Evolutionary conservation across 805 yeast species (phyloP), one percentile per base, ranked within the genome.

Genomic region (Zygosaccharomyces siamensis): DNA sequence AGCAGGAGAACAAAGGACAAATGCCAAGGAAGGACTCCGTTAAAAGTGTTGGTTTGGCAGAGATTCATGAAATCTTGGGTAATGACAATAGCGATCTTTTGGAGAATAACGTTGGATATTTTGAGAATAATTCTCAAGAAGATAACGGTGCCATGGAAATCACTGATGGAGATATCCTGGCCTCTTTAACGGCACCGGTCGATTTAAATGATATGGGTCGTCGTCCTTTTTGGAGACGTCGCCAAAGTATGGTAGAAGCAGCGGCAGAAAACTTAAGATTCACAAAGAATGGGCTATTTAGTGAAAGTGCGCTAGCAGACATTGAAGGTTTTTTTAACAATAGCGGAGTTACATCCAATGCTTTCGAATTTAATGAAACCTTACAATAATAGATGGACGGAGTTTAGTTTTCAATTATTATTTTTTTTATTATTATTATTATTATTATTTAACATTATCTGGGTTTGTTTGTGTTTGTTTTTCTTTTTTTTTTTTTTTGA

Each of bases 221-320:
- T n/a, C 54, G 65, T 2, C 48, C 63, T 1, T 59, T 64, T 35
- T 66, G 71, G 62, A 64, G 80, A 58, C 76, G 89, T 62, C 72
- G 86, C 57, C 83, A 84, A 43, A 81, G 87, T 49, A 75, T 80
- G 46, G 84, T 74, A 1, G 93, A 85, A 57, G 90, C 93, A 3
- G 84, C 83, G 7, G 78, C 81, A 7, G 92, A 86, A 62, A 90
- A 90, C 8, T 71, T 81, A 56, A 72, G 92, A 53, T 81, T 84
- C 16, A 86, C 95, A 0, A 84, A 79, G 58, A 79, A 80, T 53
- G 95, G 95, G 4, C 68, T 86, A 48, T 86, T 86, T 63, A 83
- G 85, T 61, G 93, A 86, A 63, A 79, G 79, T 50, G 82, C 88
- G 2, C 65, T 86, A 58, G 81, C 81, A 7, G 87, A 83, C 59